These are phyloP conservation scores for Immersiella caudata DNA, from an alignment of 495 filamentous ascomycete species.

Conservation along the genomic window DNA sequence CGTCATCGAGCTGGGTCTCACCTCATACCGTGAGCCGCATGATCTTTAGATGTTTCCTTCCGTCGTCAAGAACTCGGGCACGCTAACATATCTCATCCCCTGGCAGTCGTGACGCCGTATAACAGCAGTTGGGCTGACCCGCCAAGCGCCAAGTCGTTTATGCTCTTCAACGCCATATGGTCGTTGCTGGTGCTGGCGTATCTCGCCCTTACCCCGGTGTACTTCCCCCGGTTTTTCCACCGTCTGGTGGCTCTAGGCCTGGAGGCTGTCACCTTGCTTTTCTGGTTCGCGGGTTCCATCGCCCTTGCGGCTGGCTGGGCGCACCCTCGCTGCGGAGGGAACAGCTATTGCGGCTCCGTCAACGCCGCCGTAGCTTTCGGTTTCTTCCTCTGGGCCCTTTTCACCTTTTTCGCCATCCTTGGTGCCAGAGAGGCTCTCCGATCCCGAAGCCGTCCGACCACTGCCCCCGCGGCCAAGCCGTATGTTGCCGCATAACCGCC, in stretches of 20 bases:
- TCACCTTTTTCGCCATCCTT: constrained; percentile 42
- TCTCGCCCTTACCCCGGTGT: constrained; percentile 64
- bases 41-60: neutral
- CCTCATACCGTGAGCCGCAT: constrained; percentile 64
- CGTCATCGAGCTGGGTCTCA: constrained; percentile 71
- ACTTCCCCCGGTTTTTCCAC: constrained; percentile 60
- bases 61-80: neutral
- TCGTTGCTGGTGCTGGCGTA: constrained; percentile 69
- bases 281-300: constrained; percentile 87
- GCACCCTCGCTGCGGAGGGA: constrained; percentile 39
- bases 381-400: constrained; percentile 50
- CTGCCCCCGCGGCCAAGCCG: constrained; percentile 30
- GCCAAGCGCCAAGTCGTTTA: constrained; percentile 63
- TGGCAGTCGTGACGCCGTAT: constrained; percentile 40
- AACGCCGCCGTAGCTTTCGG: constrained; percentile 52
- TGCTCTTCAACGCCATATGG: constrained; percentile 75
- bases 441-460: constrained; percentile 35
- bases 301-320: constrained; percentile 66
- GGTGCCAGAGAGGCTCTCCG: constrained; percentile 41
- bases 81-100: constrained; percentile 15
- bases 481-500: constrained; percentile 35
- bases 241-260: constrained; percentile 64
- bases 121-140: constrained; percentile 37
- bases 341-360: constrained; percentile 40
- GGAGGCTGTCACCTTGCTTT: constrained; percentile 74